phyloP scores from a whole-genome alignment of 2,329 filamentous ascomycete species.

The Ophiostoma australiae region DNA sequence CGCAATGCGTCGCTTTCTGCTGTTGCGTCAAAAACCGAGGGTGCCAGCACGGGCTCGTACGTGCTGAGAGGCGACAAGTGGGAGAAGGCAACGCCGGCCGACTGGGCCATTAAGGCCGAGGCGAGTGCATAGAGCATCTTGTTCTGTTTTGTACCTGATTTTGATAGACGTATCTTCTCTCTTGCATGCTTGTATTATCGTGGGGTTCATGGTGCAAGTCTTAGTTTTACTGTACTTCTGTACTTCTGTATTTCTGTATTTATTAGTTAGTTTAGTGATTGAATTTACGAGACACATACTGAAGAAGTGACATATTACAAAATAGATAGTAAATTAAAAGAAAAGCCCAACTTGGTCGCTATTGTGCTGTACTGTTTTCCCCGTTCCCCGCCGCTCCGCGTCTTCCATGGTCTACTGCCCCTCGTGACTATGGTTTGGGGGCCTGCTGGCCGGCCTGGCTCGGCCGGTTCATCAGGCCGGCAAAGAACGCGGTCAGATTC shows the following conservation, averaged over 20 bases:
- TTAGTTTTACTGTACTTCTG: too few relatives aligned
- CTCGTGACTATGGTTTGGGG: background rate
- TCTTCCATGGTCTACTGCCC: background rate
- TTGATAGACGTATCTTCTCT: background rate
- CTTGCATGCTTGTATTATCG: background rate
- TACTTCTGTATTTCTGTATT: background rate
- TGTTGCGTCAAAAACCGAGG: slow-evolving; percentile 20
- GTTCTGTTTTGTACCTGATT: background rate
- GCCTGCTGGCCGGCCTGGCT: slow-evolving; percentile 27
- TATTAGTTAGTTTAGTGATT: background rate
- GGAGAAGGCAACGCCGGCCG: slow-evolving; percentile 26
- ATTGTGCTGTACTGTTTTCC: slow-evolving; percentile 4
- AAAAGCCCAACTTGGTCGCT: background rate
- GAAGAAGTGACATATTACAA: background rate
- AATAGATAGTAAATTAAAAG: background rate
- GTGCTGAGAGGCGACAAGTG: slow-evolving; percentile 28
- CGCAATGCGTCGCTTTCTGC: slow-evolving; percentile 29
- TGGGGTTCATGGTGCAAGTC: background rate
- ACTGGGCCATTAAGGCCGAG: slow-evolving; percentile 24
- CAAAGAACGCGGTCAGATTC: slow-evolving; percentile 56
- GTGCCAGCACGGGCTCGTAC: slow-evolving; percentile 26
- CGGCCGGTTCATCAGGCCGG: slow-evolving; percentile 52
- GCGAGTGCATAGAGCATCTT: background rate
- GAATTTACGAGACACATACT: background rate
- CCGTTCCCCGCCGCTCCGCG: slow-evolving; percentile 1